Conservation (phyloP, 2,329 filamentous ascomycete species). For the Diaporthe destruens region DNA sequence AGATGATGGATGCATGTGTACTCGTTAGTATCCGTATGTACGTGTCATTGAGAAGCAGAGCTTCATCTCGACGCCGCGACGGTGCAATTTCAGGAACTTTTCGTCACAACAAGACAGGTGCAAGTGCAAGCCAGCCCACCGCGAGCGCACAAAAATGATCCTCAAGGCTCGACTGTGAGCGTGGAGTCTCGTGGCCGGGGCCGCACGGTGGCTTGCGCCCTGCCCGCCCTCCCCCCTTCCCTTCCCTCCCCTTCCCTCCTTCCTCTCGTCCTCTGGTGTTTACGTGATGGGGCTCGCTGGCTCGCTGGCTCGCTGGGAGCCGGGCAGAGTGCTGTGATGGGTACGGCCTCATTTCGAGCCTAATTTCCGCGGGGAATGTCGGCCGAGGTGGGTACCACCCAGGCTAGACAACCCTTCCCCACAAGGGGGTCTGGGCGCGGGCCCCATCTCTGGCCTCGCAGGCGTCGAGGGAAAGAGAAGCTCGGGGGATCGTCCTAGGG, state of each 20-base stretch:
- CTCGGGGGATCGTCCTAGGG: slow-evolving; percentile 27
- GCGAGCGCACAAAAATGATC: slow-evolving; percentile 19
- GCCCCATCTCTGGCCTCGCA: slow-evolving; percentile 9
- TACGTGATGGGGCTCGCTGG: slow-evolving; percentile 26
- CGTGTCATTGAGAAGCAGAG: slow-evolving; percentile 30
- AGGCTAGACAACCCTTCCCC: slow-evolving; percentile 26
- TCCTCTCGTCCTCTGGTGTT: neutral
- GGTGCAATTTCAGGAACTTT: slow-evolving; percentile 31
- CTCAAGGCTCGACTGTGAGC: slow-evolving; percentile 32
- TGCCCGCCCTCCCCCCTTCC: neutral
- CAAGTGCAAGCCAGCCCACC: slow-evolving; percentile 10
- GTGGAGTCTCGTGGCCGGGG: slow-evolving; percentile 23
- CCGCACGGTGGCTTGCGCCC: slow-evolving; percentile 18
- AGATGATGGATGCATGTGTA: neutral
- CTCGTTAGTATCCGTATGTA: neutral
- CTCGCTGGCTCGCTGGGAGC: neutral
- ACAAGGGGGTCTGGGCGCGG: slow-evolving; percentile 19
- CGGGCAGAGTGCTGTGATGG: slow-evolving; percentile 31
- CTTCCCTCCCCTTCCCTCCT: neutral
- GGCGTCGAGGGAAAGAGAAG: neutral
- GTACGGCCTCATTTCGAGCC: slow-evolving; percentile 37
- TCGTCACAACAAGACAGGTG: slow-evolving; percentile 11
- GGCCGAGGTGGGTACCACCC: slow-evolving; percentile 29
- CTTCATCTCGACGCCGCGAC: slow-evolving; percentile 33
- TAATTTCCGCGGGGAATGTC: slow-evolving; percentile 41